phyloP scores from a whole-genome alignment of 192 early-diverging fungal genomes.

The Coemansia sp. region DNA sequence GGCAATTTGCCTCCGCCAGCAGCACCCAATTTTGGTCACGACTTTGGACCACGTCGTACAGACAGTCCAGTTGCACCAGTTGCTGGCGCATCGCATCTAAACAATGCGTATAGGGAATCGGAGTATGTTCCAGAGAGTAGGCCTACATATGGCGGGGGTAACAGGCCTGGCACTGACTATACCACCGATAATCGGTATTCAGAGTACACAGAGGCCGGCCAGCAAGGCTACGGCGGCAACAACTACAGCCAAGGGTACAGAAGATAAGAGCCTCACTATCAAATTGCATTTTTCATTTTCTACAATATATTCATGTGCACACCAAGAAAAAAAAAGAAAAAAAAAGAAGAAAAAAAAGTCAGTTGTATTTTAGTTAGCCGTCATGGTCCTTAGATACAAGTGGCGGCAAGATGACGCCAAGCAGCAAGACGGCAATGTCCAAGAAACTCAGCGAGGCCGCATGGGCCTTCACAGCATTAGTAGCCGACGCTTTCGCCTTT shows the following conservation, averaged over 20 bases:
- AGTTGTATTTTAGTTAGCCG: slow-evolving; percentile 9
- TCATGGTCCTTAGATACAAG: slow-evolving; percentile 54
- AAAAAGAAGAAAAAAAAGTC: not conserved
- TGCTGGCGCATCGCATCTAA: not conserved
- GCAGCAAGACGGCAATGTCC: slow-evolving; percentile 54
- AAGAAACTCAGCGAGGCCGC: slow-evolving; percentile 30
- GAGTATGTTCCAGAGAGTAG: not conserved
- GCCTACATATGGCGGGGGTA: not conserved
- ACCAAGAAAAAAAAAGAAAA: not conserved
- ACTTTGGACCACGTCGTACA: not conserved
- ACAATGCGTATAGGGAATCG: not conserved
- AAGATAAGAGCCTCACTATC: not conserved
- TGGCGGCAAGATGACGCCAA: slow-evolving; percentile 58
- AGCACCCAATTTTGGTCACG: not conserved
- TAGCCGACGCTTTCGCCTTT: slow-evolving; percentile 8
- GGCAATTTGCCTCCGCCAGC: not conserved
- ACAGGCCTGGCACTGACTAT: not conserved
- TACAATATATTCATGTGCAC: not conserved
- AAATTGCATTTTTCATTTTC: not conserved
- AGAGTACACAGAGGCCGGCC: slow-evolving; percentile 7
- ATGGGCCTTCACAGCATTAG: slow-evolving; percentile 15
- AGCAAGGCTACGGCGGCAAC: not conserved
- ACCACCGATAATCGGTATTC: not conserved
- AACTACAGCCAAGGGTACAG: not conserved
- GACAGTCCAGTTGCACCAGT: not conserved